Percentiles rank a stretch among this genome's conserved stretches.
Evolutionary conservation across 257 asterid species (phyloP).

Genomic region (Lycium barbarum): DNA sequence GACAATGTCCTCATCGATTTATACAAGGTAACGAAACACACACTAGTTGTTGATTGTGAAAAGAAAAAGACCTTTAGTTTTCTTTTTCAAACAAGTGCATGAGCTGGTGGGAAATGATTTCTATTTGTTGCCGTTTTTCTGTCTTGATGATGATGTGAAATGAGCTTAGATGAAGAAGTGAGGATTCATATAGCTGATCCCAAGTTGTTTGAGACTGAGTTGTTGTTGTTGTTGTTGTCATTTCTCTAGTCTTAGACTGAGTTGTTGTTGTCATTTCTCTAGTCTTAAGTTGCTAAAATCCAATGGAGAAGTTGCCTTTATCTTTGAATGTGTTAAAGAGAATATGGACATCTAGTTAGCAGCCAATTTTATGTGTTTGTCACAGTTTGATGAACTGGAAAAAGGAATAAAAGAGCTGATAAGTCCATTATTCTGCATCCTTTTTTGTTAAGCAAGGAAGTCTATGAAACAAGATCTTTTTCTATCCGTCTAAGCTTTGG

Average conservation of each 20-base stretch:
- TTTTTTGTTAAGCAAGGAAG: background rate
- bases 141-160: background rate
- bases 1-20: constrained; percentile 88
- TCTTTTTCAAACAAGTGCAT: background rate
- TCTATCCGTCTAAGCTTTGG: too few species aligned
- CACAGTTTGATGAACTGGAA: too few species aligned
- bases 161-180: background rate
- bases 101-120: background rate
- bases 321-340: background rate
- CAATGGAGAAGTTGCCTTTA: background rate
- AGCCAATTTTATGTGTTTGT: background rate
- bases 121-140: background rate
- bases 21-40: constrained; percentile 62
- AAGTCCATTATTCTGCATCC: background rate
- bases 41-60: background rate
- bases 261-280: background rate
- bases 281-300: background rate
- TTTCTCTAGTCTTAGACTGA: background rate
- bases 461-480: background rate
- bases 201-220: background rate
- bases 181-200: background rate
- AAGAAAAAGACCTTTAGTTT: background rate
- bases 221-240: background rate
- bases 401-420: too few species aligned
- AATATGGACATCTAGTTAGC: background rate